A percentile compares a stretch with the other conserved stretches of the same genome.
These are phyloP conservation scores for Elsinoe arachidis DNA, from an alignment of 2,329 filamentous ascomycete genomes.

Conservation along the genomic window DNA sequence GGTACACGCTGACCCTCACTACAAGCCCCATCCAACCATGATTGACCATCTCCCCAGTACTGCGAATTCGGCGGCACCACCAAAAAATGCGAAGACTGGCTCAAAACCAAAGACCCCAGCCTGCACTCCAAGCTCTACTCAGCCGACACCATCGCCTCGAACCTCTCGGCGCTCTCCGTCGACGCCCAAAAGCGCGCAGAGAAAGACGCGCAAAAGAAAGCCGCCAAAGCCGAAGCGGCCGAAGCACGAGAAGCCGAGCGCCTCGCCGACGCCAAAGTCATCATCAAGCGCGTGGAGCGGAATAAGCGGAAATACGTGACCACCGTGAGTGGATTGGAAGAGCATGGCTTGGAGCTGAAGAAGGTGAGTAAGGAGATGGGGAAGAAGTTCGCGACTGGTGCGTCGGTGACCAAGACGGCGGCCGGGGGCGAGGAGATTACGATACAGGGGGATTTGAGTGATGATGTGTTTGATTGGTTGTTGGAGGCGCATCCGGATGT, in stretches of 20 bases:
- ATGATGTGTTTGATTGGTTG: constrained; percentile 87
- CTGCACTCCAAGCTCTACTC: constrained; percentile 80
- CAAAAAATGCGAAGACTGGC: constrained; percentile 97
- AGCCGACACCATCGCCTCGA: constrained; percentile 62
- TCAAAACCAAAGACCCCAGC: constrained; percentile 62
- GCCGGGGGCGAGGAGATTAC: constrained; percentile 87
- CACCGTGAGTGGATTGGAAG: constrained; percentile 80
- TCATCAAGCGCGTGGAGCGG: constrained; percentile 93
- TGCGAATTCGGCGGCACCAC: constrained; percentile 96
- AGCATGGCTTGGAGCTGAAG: constrained; percentile 86
- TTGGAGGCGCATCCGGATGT: constrained; percentile 81
- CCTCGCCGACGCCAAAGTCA: constrained; percentile 71
- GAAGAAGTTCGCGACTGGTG: constrained; percentile 96
- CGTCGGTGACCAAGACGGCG: constrained; percentile 74
- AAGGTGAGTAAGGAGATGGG: constrained; percentile 88
- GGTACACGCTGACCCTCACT: constrained; percentile 38
- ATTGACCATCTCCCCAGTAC: constrained; percentile 52
- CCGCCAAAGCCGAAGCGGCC: constrained; percentile 80
- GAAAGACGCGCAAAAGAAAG: constrained; percentile 95
- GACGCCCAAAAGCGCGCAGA: constrained; percentile 90
- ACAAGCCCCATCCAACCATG: constrained; percentile 2
- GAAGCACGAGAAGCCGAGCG: constrained; percentile 77
- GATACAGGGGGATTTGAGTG: constrained; percentile 91
- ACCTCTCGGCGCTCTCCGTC: constrained; percentile 75
- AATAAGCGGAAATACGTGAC: constrained; percentile 98